phyloP scores from a whole-genome alignment of 2,329 filamentous ascomycete species.

The Fusarium oligoseptatum region DNA sequence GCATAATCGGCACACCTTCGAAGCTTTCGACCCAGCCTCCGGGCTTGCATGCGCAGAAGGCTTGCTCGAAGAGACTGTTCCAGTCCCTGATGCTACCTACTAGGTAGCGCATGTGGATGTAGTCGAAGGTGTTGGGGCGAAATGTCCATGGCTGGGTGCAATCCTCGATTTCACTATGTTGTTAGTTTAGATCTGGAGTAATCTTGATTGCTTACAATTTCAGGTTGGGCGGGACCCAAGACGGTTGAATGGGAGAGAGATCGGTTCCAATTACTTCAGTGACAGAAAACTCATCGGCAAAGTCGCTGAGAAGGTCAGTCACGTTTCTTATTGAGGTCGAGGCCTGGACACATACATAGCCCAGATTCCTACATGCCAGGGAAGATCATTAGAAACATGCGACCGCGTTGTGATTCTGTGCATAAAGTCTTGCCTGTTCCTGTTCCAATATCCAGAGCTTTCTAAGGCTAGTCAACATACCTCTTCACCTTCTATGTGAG shows the following conservation, averaged over 20 bases:
- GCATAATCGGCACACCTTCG: not conserved
- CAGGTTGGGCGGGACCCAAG: slow-evolving; percentile 61
- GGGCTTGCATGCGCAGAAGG: slow-evolving; percentile 66
- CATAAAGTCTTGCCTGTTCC: slow-evolving; percentile 3
- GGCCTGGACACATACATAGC: slow-evolving; percentile 49
- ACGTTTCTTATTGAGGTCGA: not conserved
- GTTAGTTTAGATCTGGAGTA: not conserved
- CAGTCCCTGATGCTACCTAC: slow-evolving; percentile 69
- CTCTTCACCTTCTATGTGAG: rapidly evolving
- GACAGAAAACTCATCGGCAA: slow-evolving; percentile 57
- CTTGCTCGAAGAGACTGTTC: slow-evolving; percentile 62
- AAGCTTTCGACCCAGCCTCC: slow-evolving; percentile 59
- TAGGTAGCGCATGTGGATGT: slow-evolving; percentile 70
- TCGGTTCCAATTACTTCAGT: slow-evolving; percentile 64
- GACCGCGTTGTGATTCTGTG: not conserved
- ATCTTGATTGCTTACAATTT: slow-evolving; percentile 48
- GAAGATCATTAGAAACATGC: not conserved
- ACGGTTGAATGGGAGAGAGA: slow-evolving; percentile 68
- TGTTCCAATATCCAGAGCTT: slow-evolving; percentile 12
- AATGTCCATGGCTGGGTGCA: slow-evolving; percentile 47
- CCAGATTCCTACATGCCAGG: slow-evolving; percentile 53
- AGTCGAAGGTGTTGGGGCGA: slow-evolving; percentile 62
- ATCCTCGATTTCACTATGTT: slow-evolving; percentile 43
- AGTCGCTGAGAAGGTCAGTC: slow-evolving; percentile 58
- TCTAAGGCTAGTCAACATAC: not conserved